Evolutionary conservation across 2,329 filamentous ascomycete species (phyloP), one percentile per base, ranked within the genome.

Genomic region (Penicillium hesseltinei): DNA sequence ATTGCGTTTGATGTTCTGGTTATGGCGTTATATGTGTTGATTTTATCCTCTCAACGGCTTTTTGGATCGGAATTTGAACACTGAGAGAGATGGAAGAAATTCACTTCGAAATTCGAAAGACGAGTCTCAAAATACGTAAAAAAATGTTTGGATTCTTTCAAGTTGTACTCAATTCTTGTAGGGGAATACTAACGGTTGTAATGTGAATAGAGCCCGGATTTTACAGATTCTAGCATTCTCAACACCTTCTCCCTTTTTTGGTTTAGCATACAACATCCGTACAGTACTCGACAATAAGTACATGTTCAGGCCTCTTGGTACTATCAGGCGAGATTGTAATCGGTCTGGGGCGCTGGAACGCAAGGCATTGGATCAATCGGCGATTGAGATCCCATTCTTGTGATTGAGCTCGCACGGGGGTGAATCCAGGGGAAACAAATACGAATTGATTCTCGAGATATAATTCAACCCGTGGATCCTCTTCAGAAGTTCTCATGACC

Each of bases 291-390:
- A 45, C 31, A 33, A 31, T 4, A n/a, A 27, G 2, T 25, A 51
- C 15, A 52, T 21, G 21, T 46, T 36, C n/a, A 42, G 43, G 21
- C 36, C 29, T 46, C 35, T 33, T 35, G 1, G 13, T 29, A 42
- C 17, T 25, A 17, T 51, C 19, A 45, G 49, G 21, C 21, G 21
- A 53, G 42, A 57, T 35, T 43, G 13, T 19, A 57, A 57, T 57
- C 25, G 19, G 29, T 42, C 43, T 47, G 36, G 42, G 43, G 29
- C 21, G n/a, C 43, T 42, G 49, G 49, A 53, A 43, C 31, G 43
- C 54, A 42, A 53, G 49, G 51, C 13, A 39, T 42, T 46, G 51
- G 47, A 40, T 54, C 52, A 62, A 60, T 66, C 64, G 64, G 56
- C 64, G 64, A 66, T 55, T 61, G 50, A 52, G 35, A 23, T 35